These are phyloP conservation scores for Hypsizygus ulmarius DNA, from an alignment of 1,284 basidiomycete genomes.

Conservation along the genomic window DNA sequence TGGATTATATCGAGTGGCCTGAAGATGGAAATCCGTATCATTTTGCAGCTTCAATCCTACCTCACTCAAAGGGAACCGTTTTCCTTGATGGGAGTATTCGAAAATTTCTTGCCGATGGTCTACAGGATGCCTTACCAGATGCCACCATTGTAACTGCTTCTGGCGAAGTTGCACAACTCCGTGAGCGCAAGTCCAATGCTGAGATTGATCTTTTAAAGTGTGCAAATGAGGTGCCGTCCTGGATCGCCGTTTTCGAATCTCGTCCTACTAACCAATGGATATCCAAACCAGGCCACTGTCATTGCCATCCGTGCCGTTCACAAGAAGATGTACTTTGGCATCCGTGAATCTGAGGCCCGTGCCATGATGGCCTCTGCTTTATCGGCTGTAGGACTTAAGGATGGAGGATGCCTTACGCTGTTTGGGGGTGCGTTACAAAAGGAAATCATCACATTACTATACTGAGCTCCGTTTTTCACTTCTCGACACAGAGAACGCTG, in stretches of 20 bases:
- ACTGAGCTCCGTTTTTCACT: slow-evolving; percentile 2
- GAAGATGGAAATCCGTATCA: slow-evolving; percentile 73
- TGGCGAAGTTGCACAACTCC: slow-evolving; percentile 52
- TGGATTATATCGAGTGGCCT: slow-evolving; percentile 67
- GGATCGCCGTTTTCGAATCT: slow-evolving; percentile 4
- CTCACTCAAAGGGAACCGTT: slow-evolving; percentile 37
- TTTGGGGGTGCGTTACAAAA: slow-evolving; percentile 64
- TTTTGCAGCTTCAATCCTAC: slow-evolving; percentile 47
- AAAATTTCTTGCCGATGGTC: slow-evolving; percentile 61
- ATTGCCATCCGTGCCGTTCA: slow-evolving; percentile 70
- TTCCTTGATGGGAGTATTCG: slow-evolving; percentile 63
- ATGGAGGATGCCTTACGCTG: slow-evolving; percentile 61
- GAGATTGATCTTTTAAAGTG: slow-evolving; percentile 76
- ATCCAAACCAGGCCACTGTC: slow-evolving; percentile 58
- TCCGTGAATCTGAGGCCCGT: slow-evolving; percentile 69
- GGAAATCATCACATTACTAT: neutral
- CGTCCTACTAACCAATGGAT: slow-evolving; percentile 5
- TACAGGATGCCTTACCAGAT: slow-evolving; percentile 44
- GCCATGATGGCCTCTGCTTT: slow-evolving; percentile 58
- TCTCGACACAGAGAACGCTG: slow-evolving; percentile 66
- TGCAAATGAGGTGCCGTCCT: slow-evolving; percentile 66
- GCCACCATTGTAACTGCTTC: slow-evolving; percentile 47
- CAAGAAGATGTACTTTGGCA: slow-evolving; percentile 63
- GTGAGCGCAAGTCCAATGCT: slow-evolving; percentile 71
- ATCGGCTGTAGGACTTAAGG: slow-evolving; percentile 52